A percentile compares a stretch with the other conserved stretches of the same genome.
Conservation (phyloP, 2,329 filamentous ascomycete species). For the Aphanocladium album region DNA sequence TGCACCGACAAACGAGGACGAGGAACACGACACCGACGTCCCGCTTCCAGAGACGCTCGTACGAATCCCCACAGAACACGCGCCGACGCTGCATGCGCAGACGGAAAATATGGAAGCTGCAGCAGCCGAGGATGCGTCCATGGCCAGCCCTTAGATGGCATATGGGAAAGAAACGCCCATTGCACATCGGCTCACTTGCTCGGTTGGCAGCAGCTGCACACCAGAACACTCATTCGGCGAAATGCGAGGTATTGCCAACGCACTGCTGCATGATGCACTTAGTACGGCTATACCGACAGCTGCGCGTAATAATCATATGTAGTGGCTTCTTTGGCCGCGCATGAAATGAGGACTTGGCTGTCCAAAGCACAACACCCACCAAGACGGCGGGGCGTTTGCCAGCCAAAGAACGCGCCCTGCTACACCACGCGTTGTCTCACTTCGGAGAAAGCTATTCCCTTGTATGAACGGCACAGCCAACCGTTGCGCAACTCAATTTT, state of each 20-base stretch:
- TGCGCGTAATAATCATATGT: not conserved
- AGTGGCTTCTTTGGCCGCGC: not conserved
- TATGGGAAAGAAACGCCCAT: not conserved
- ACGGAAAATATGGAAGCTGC: conserved; percentile 46
- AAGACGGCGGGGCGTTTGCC: not conserved
- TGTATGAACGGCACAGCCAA: not conserved
- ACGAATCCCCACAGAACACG: conserved; percentile 77
- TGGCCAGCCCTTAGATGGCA: conserved; percentile 12
- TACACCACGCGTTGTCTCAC: not conserved
- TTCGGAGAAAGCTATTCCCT: not conserved
- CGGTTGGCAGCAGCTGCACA: not conserved
- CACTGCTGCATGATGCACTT: not conserved
- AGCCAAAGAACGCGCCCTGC: conserved; percentile 1
- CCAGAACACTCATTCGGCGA: no score
- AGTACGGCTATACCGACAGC: not conserved
- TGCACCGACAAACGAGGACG: conserved; percentile 27
- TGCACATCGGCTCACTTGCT: no score
- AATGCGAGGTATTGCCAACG: not conserved
- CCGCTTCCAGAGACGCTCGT: conserved; percentile 75
- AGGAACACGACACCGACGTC: conserved; percentile 36
- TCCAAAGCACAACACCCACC: not conserved
- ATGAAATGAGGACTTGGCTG: not conserved
- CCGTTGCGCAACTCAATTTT: not conserved
- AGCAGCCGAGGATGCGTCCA: conserved; percentile 33
- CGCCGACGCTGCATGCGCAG: conserved; percentile 57